A percentile compares a stretch with the other conserved stretches of the same genome.
Evolutionary conservation across 2,329 filamentous ascomycete species (phyloP).

Genomic region (Fusarium duplospermum): DNA sequence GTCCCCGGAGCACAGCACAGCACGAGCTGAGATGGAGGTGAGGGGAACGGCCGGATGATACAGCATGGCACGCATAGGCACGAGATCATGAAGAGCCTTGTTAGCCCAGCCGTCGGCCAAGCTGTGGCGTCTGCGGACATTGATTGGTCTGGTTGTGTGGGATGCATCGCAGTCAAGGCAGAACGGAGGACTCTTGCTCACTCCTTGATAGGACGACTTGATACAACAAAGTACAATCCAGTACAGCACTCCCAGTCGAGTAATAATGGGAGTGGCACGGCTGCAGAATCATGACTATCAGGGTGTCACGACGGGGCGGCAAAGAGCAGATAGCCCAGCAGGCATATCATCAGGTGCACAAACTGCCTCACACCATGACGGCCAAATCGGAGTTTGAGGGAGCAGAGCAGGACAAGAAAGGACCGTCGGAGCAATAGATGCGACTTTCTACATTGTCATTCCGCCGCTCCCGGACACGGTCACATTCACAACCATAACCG

Average conservation of each 20-base stretch:
- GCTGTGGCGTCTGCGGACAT: background rate
- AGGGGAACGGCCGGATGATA: background rate
- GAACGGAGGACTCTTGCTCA: background rate
- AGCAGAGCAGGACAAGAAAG: background rate
- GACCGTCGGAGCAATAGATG: background rate
- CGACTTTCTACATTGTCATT: background rate
- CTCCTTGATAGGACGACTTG: background rate
- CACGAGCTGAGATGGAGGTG: background rate
- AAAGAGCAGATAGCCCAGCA: background rate
- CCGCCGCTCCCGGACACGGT: background rate
- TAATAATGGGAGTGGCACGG: background rate
- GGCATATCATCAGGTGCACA: slow-evolving; percentile 8
- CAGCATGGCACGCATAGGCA: slow-evolving; percentile 28
- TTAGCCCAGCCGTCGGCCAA: background rate
- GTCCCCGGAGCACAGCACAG: background rate
- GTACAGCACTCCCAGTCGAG: background rate
- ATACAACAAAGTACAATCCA: background rate
- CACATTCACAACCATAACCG: background rate
- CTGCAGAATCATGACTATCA: slow-evolving; percentile 5
- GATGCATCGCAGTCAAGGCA: background rate
- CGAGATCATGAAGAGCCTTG: slow-evolving; percentile 28
- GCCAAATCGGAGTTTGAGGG: background rate
- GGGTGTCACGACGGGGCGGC: background rate
- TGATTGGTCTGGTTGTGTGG: background rate
- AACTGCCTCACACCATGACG: slow-evolving; percentile 7